Conservation (phyloP, 2,329 filamentous ascomycete species). For the Keithomyces neogunnii region DNA sequence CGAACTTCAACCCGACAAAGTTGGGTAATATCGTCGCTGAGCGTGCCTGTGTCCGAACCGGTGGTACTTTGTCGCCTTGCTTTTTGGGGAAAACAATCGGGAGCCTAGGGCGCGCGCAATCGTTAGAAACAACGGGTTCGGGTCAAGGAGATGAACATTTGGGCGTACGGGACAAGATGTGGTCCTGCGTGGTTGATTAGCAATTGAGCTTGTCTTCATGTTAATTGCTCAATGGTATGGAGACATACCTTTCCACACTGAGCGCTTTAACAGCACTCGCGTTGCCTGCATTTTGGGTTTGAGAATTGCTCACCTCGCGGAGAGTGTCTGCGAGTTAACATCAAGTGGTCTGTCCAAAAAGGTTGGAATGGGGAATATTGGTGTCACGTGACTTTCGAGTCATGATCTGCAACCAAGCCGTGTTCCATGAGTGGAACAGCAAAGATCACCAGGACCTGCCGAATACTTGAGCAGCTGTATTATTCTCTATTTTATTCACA, state of each 20-base stretch:
- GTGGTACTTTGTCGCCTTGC: conserved; percentile 54
- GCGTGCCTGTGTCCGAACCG: conserved; percentile 80
- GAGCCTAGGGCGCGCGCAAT: conserved; percentile 30
- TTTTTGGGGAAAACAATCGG: conserved; percentile 55
- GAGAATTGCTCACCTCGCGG: not conserved
- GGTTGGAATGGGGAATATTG: not conserved
- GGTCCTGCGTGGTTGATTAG: conserved; percentile 30
- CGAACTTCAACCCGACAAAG: conserved; percentile 83
- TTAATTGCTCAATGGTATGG: not conserved
- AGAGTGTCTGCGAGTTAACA: not conserved
- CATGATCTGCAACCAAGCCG: too few relatives aligned
- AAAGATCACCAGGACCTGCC: too few relatives aligned
- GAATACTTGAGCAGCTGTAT: too few relatives aligned
- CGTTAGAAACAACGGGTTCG: conserved; percentile 5
- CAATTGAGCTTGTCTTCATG: not conserved
- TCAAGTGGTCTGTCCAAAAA: not conserved
- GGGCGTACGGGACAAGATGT: conserved; percentile 41
- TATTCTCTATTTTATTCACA: too few relatives aligned
- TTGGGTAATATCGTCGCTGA: conserved; percentile 84
- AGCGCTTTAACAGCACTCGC: conserved; percentile 60
- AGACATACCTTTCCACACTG: conserved; percentile 75
- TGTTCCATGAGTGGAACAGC: too few relatives aligned
- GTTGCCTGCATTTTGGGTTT: conserved; percentile 56
- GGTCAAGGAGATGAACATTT: conserved; percentile 14
- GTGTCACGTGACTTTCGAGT: not conserved